These are phyloP conservation scores for Stagonosporopsis rhizophila DNA, from an alignment of 2,329 filamentous ascomycete genomes.

Conservation along the genomic window DNA sequence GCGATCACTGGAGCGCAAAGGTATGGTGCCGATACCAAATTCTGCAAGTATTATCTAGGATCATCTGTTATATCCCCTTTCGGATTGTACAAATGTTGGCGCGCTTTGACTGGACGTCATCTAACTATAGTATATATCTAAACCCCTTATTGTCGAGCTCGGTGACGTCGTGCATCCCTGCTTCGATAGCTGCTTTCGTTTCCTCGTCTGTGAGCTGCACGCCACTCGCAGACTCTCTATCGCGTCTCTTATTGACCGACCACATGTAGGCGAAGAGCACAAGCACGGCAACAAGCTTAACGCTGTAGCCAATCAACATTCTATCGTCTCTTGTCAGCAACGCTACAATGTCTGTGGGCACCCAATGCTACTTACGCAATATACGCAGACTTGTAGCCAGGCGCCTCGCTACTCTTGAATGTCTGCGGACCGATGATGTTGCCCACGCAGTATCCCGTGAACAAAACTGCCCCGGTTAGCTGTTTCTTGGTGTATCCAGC, in stretches of 20 bases:
- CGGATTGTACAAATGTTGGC: no score
- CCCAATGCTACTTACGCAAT: constrained; percentile 13
- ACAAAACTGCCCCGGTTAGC: constrained; percentile 59
- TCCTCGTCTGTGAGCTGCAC: constrained; percentile 36
- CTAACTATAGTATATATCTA: constrained; percentile 44
- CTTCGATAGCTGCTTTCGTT: constrained; percentile 47
- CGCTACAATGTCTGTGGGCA: background rate
- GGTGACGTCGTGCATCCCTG: constrained; percentile 52
- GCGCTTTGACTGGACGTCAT: no score
- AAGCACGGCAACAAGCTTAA: constrained; percentile 49
- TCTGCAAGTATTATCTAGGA: no score
- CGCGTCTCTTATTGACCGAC: constrained; percentile 43
- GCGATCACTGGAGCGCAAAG: no score
- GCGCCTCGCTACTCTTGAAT: constrained; percentile 49
- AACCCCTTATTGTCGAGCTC: constrained; percentile 56
- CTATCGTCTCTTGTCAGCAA: constrained; percentile 2
- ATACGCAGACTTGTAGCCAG: constrained; percentile 39
- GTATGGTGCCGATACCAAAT: no score
- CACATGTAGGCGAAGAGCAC: constrained; percentile 48
- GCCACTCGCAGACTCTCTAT: constrained; percentile 33
- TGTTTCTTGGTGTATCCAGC: constrained; percentile 56
- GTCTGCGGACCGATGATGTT: constrained; percentile 55
- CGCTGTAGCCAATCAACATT: constrained; percentile 50
- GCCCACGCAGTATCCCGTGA: constrained; percentile 52
- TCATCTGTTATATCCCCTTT: no score